A percentile compares a stretch with the other conserved stretches of the same genome.
Conservation (phyloP, 306 rosid species). For the Fragaria iinumae region DNA sequence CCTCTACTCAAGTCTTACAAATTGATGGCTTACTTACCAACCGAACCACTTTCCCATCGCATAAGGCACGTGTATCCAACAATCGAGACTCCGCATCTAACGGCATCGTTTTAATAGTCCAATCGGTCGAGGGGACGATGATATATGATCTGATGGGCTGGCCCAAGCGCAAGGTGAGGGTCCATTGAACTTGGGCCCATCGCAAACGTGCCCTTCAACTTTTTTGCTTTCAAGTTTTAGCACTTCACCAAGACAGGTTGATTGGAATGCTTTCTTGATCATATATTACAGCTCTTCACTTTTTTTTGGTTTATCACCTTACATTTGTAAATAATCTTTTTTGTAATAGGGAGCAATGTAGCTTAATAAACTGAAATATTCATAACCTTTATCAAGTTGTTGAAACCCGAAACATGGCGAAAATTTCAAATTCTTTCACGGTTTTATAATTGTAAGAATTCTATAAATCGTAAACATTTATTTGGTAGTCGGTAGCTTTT, state of each 20-base stretch:
- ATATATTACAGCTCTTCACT: too few species aligned
- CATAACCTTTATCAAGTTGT: neutral
- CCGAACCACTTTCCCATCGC: neutral
- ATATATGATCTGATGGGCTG: neutral
- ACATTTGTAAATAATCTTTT: too few species aligned
- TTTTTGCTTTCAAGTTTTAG: too few species aligned
- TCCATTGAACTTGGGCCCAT: neutral
- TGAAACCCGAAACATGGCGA: too few species aligned
- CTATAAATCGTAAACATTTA: neutral
- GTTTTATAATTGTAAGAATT: neutral
- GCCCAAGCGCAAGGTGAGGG: neutral
- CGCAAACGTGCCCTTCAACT: neutral
- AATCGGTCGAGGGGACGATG: neutral
- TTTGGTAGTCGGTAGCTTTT: neutral
- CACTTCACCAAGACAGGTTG: too few species aligned
- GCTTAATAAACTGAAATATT: neutral
- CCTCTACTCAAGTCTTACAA: neutral
- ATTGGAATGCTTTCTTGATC: too few species aligned
- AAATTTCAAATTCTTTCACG: too few species aligned
- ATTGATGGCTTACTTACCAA: conserved; percentile 2
- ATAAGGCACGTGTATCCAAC: neutral
- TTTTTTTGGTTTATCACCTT: neutral
- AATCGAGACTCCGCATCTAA: neutral
- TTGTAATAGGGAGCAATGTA: neutral
- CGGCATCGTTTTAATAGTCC: neutral